phyloP scores from a whole-genome alignment of 169 alveolate species.

The Fabrea salina region DNA sequence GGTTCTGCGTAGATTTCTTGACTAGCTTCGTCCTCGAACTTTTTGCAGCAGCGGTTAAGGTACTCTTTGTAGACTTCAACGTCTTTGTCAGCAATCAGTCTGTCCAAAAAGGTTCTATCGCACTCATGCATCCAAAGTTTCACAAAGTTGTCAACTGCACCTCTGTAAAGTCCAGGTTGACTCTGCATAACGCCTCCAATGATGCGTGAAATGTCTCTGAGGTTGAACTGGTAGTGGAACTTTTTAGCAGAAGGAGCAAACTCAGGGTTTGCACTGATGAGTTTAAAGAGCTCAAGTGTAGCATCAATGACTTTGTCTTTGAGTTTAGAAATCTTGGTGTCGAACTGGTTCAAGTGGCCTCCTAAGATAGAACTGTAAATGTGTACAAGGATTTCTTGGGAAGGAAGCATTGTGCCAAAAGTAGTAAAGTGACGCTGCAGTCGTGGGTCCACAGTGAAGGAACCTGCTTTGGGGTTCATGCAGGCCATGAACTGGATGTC shows the following conservation, averaged over 20 bases:
- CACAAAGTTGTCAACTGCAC: conserved; percentile 64
- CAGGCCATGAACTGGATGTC: conserved; percentile 93
- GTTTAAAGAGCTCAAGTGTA: conserved; percentile 77
- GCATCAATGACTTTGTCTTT: conserved; percentile 81
- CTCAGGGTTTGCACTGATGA: conserved; percentile 72
- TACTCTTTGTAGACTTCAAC: conserved; percentile 73
- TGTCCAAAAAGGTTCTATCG: conserved; percentile 78
- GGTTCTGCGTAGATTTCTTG: conserved; percentile 64
- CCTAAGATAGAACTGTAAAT: conserved; percentile 84
- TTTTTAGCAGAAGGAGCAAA: conserved; percentile 88
- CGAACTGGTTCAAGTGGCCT: conserved; percentile 87
- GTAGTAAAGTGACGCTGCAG: conserved; percentile 91
- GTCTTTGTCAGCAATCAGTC: conserved; percentile 85
- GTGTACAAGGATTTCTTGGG: conserved; percentile 78
- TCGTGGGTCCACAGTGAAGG: conserved; percentile 89
- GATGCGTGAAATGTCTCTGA: conserved; percentile 84
- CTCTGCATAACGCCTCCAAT: conserved; percentile 77
- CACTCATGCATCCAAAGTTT: conserved; percentile 87
- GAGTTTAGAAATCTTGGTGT: conserved; percentile 69
- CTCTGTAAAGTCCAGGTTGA: conserved; percentile 68
- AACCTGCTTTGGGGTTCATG: conserved; percentile 93
- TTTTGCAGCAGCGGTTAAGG: conserved; percentile 66
- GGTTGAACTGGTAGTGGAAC: conserved; percentile 88
- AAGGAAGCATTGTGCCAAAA: conserved; percentile 84
- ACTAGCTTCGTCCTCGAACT: conserved; percentile 43